phyloP scores from a whole-genome alignment of 2,329 filamentous ascomycete species.

The Knufia fluminis region DNA sequence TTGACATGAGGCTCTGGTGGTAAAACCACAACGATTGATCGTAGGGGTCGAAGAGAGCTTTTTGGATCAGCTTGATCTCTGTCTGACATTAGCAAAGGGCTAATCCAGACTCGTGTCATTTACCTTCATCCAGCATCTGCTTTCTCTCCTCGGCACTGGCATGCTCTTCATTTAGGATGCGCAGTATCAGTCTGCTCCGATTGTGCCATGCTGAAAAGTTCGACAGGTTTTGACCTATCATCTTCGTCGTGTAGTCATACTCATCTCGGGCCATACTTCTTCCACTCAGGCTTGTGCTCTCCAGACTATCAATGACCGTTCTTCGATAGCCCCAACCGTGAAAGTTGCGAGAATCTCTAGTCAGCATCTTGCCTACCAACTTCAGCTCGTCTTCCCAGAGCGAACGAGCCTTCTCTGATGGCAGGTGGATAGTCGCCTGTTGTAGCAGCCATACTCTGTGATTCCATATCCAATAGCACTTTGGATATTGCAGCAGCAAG shows the following conservation, averaged over 20 bases:
- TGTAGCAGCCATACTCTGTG: slow-evolving; percentile 79
- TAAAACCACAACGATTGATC: slow-evolving; percentile 98
- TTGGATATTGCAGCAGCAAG: slow-evolving; percentile 75
- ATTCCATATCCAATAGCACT: slow-evolving; percentile 99
- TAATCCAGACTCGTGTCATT: slow-evolving; percentile 12
- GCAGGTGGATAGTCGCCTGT: slow-evolving; percentile 58
- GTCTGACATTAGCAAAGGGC: slow-evolving; percentile 5
- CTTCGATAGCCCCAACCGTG: slow-evolving; percentile 93
- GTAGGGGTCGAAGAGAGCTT: slow-evolving; percentile 78
- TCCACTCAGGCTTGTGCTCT: slow-evolving; percentile 46
- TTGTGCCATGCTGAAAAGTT: slow-evolving; percentile 98
- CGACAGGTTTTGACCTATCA: slow-evolving; percentile 74
- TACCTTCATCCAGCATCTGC: slow-evolving; percentile 63
- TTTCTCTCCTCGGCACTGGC: slow-evolving; percentile 55
- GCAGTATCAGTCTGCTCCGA: slow-evolving; percentile 72
- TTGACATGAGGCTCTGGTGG: slow-evolving; percentile 75
- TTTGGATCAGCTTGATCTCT: slow-evolving; percentile 68
- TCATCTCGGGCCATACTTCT: slow-evolving; percentile 66
- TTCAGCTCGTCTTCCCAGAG: slow-evolving; percentile 80
- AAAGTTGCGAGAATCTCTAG: slow-evolving; percentile 79
- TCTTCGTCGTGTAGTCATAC: slow-evolving; percentile 81
- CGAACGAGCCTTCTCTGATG: slow-evolving; percentile 44
- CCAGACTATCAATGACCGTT: slow-evolving; percentile 65
- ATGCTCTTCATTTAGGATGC: slow-evolving; percentile 60
- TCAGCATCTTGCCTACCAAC: slow-evolving; percentile 79